Base-by-base conservation (phyloP, 2,329 filamentous ascomycete species). In the Xylaria sp. region DNA sequence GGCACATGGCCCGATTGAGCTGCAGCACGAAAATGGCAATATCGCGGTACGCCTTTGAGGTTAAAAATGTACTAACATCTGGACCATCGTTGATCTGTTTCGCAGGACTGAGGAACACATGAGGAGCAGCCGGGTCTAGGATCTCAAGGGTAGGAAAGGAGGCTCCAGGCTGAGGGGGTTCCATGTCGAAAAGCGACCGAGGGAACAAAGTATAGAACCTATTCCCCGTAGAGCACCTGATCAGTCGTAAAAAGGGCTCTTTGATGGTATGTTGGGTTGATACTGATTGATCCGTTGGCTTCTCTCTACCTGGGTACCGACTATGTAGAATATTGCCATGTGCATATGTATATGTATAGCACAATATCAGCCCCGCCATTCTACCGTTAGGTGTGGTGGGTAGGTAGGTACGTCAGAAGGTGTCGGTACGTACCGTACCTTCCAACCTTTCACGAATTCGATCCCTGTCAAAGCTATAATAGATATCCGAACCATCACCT, bases 1-100 rank as follows among this genome's bases (percentile, higher is more conserved):
- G 94, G 72, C 95, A 92, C 81, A 98, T 89, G 12, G 94, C 87
- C 66, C 91, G 89, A 79, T 97, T 98, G 57, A 99, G 89, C 81
- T 98, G 96, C 72, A 97, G 85, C 55, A 98, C 83, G 78, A 97
- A 98, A 55, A 88, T 86, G 79, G 93, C 91, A 62, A 99, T 92
- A 77, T 97, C 93, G 66, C 89, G 87, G 81, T 98, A 97, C 52
- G 93, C 96, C 72, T 87, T 88, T 57, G 93, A 94, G 9, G 86
- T 87, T 61, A 97, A 87, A 79, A 98, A 99, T 70, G 86, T 87
- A 23, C 87, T 80, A 63, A 99, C 92, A 84, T 98, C 94, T 67
- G 90, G 83, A 65, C 91, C 91, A 75, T 96, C 92, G 81, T 97
- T 86, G 81, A 99, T 99, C 76, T 86, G 86, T 80, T 98, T 99